These are phyloP conservation scores for Asterophora parasitica DNA, from an alignment of 768 basidiomycete genomes.

Conservation along the genomic window DNA sequence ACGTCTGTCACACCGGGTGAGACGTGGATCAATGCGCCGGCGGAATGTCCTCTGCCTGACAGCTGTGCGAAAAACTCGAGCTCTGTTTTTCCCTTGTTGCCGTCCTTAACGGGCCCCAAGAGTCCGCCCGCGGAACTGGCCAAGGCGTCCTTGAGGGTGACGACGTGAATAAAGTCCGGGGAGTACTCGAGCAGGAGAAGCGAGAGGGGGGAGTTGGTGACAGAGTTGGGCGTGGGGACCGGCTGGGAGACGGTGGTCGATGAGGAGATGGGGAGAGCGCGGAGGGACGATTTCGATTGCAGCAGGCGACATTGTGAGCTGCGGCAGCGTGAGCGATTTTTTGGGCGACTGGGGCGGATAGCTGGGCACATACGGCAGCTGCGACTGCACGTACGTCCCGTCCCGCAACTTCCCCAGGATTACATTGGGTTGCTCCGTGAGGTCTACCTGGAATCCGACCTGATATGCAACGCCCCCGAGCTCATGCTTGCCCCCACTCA, in stretches of 20 bases:
- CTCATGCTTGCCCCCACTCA: constrained; percentile 41
- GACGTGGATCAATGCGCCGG: constrained; percentile 47
- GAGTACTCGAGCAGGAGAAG: constrained; percentile 55
- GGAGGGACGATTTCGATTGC: constrained; percentile 40
- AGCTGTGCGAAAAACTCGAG: constrained; percentile 54
- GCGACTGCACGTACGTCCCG: constrained; percentile 65
- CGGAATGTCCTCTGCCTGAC: constrained; percentile 20
- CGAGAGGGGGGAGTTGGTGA: constrained; percentile 46
- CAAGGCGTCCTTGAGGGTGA: constrained; percentile 86
- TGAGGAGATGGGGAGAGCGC: constrained; percentile 42
- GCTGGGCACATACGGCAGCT: not conserved
- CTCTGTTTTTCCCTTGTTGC: too few relatives aligned
- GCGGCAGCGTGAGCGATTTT: constrained; percentile 50
- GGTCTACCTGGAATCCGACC: constrained; percentile 95
- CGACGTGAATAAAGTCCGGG: constrained; percentile 84
- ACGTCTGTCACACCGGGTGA: constrained; percentile 53
- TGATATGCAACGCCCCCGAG: constrained; percentile 75
- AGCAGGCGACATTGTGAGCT: constrained; percentile 47
- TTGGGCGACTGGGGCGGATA: constrained; percentile 24
- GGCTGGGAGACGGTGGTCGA: constrained; percentile 26
- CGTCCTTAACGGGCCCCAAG: too few relatives aligned
- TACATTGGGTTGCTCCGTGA: constrained; percentile 79
- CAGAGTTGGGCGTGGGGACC: constrained; percentile 11
- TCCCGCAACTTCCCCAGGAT: constrained; percentile 77
- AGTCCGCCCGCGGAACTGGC: too few relatives aligned